Percentiles rank a stretch among this genome's conserved stretches.
phyloP scores from a whole-genome alignment of 1,284 basidiomycete species.

The Pisolithus thermaeus region DNA sequence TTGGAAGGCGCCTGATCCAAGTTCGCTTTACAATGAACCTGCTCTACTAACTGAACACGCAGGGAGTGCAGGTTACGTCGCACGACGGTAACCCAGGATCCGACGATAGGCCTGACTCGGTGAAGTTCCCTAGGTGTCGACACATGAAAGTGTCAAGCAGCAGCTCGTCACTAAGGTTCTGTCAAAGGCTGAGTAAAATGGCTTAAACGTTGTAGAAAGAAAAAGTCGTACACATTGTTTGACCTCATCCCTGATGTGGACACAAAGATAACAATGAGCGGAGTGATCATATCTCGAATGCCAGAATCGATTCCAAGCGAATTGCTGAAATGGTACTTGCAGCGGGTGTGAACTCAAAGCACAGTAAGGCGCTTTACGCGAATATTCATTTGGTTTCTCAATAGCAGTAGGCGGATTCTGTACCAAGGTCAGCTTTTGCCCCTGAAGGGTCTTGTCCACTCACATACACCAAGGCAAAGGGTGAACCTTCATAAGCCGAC shows the following conservation, averaged over 20 bases:
- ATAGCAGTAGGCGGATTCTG: constrained; percentile 14
- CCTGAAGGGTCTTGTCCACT: constrained; percentile 3
- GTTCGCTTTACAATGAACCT: constrained; percentile 11
- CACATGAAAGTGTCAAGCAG: constrained; percentile 43
- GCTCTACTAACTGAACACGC: constrained; percentile 23
- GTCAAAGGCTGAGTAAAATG: constrained; percentile 9
- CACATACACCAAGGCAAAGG: constrained; percentile 31
- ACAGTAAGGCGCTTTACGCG: constrained; percentile 1
- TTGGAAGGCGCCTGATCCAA: constrained; percentile 2
- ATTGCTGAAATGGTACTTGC: constrained; percentile 10
- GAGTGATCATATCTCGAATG: constrained; percentile 38
- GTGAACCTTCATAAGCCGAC: constrained; percentile 32
- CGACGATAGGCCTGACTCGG: constrained; percentile 8
- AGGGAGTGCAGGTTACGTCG: constrained; percentile 22
- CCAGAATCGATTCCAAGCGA: constrained; percentile 27
- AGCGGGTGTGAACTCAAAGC: background rate
- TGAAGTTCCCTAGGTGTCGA: constrained; percentile 31
- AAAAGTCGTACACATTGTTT: constrained; percentile 33
- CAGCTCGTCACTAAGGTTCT: constrained; percentile 41
- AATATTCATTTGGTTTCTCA: constrained; percentile 4
- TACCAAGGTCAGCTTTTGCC: background rate
- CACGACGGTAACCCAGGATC: constrained; percentile 8
- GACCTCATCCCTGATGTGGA: constrained; percentile 38
- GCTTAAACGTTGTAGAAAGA: background rate
- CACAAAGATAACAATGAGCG: constrained; percentile 37